phyloP scores from a whole-genome alignment of 2,329 filamentous ascomycete species.

The Clonostachys rhizophaga region DNA sequence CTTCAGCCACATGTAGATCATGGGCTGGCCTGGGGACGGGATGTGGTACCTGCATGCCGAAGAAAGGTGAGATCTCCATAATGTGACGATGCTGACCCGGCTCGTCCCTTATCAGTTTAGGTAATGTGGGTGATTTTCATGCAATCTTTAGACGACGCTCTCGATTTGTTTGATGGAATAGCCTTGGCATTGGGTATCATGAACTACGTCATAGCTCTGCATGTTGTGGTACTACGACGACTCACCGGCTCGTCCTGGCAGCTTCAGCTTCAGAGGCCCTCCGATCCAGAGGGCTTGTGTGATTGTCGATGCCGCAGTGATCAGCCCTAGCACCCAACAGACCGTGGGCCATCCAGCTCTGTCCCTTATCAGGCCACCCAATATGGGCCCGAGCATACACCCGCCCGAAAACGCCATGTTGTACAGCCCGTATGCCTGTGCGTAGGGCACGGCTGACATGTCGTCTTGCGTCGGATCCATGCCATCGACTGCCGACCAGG shows the following conservation, averaged over 20 bases:
- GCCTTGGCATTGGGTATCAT: too few species aligned
- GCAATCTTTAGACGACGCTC: too few species aligned
- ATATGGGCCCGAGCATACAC: conserved; percentile 21
- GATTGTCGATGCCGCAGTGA: conserved; percentile 18
- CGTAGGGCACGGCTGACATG: conserved; percentile 17
- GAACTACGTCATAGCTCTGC: too few species aligned
- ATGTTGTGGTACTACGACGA: too few species aligned
- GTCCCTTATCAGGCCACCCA: conserved; percentile 25
- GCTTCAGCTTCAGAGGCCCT: conserved; percentile 8
- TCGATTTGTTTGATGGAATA: too few species aligned
- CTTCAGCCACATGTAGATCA: too few species aligned
- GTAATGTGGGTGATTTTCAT: too few species aligned
- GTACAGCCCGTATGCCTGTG: conserved; percentile 26
- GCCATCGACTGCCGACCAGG: conserved; percentile 15
- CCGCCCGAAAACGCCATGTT: conserved; percentile 26
- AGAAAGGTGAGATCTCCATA: not conserved
- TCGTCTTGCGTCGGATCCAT: conserved; percentile 3
- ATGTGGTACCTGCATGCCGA: too few species aligned
- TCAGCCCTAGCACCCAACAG: conserved; percentile 20
- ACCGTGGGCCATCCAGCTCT: conserved; percentile 22
- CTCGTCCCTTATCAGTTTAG: too few species aligned
- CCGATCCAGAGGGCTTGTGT: conserved; percentile 19
- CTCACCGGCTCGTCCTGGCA: not conserved
- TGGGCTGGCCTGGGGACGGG: too few species aligned
- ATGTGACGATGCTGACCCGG: not conserved